phyloP scores from a whole-genome alignment of 1,284 basidiomycete species.

The Microbotryomycetes sp. region DNA sequence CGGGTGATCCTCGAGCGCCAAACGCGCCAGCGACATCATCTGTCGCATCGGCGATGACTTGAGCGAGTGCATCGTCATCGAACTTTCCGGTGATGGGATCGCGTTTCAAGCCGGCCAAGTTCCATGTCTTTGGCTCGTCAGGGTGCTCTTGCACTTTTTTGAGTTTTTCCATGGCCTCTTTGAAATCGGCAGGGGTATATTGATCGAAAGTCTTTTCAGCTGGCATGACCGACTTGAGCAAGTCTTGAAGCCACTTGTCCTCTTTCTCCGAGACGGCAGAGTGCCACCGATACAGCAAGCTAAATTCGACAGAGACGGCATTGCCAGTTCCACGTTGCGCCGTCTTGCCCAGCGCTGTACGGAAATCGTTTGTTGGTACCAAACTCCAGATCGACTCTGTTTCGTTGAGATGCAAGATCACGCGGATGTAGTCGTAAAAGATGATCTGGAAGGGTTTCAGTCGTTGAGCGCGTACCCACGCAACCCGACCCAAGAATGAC shows the following conservation, averaged over 20 bases:
- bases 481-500: slow-evolving; percentile 10
- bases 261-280: slow-evolving; percentile 62
- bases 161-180: slow-evolving; percentile 39
- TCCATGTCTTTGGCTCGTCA: slow-evolving; percentile 57
- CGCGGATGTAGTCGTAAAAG: slow-evolving; percentile 20
- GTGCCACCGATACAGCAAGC: slow-evolving; percentile 61
- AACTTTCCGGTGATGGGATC: slow-evolving; percentile 44
- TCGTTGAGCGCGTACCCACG: background rate
- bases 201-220: slow-evolving; percentile 50
- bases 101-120: slow-evolving; percentile 52
- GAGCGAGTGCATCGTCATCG: slow-evolving; percentile 63
- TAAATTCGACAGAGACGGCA: slow-evolving; percentile 56
- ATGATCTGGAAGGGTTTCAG: background rate
- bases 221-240: slow-evolving; percentile 47
- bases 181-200: slow-evolving; percentile 58
- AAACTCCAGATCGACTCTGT: slow-evolving; percentile 24
- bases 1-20: slow-evolving; percentile 69
- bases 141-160: slow-evolving; percentile 22
- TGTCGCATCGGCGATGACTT: slow-evolving; percentile 59
- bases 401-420: slow-evolving; percentile 20
- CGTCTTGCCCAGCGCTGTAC: slow-evolving; percentile 55
- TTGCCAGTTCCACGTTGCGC: slow-evolving; percentile 63
- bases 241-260: slow-evolving; percentile 53
- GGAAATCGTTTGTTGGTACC: slow-evolving; percentile 48
- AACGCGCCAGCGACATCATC: slow-evolving; percentile 67